phyloP scores from a whole-genome alignment of 441 rosid genomes.

The Populus hybrid region DNA sequence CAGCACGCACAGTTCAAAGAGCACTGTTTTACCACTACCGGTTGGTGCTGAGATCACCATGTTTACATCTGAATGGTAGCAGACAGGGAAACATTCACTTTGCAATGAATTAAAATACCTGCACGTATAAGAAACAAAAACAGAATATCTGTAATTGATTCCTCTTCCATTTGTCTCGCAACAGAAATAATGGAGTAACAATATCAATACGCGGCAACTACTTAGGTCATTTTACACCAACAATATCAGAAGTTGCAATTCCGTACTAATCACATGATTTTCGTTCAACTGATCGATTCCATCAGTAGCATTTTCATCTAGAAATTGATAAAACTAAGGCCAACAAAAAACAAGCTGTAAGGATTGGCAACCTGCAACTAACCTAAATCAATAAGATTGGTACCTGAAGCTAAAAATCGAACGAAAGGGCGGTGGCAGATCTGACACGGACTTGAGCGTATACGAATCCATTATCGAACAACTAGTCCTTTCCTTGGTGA shows the following conservation, averaged over 20 bases:
- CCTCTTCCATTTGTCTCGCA: neutral
- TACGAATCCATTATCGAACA: conserved; percentile 57
- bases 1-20: conserved; percentile 87
- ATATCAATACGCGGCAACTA: neutral
- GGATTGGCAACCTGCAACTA: conserved; percentile 6
- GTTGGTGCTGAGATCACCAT: conserved; percentile 98
- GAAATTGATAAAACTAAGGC: neutral
- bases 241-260: neutral
- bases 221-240: neutral
- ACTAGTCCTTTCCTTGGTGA: neutral
- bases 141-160: neutral
- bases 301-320: neutral
- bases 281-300: neutral
- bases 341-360: neutral
- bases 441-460: conserved; percentile 68
- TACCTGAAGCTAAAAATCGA: conserved; percentile 84
- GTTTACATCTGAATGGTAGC: conserved; percentile 78
- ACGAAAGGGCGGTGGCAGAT: conserved; percentile 70
- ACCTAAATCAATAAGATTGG: neutral
- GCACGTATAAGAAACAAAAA: conserved; percentile 24
- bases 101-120: conserved; percentile 96
- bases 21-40: conserved; percentile 97
- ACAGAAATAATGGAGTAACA: neutral
- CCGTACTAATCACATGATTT: neutral
- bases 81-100: conserved; percentile 89